Conservation (phyloP, 495 filamentous ascomycete genomes). For the Penicillium robsamsonii region DNA sequence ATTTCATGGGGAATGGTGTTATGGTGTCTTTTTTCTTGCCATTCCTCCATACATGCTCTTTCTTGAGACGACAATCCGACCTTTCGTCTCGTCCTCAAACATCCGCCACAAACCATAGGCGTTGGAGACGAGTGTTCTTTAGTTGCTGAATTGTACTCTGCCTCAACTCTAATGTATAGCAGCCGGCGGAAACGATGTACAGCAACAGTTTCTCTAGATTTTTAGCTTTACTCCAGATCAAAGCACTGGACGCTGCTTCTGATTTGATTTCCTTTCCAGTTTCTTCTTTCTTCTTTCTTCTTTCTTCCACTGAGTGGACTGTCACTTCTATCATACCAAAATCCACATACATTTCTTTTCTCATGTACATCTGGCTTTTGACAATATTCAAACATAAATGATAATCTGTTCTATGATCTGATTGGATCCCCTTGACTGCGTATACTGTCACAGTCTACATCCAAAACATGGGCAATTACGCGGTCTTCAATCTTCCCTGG, state of each 20-base stretch:
- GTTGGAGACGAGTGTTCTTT: background rate
- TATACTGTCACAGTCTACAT: too few species aligned
- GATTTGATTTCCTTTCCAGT: background rate
- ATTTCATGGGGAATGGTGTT: constrained; percentile 25
- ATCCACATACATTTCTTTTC: constrained; percentile 11
- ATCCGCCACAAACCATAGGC: constrained; percentile 1
- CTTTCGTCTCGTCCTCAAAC: background rate
- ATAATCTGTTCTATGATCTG: background rate
- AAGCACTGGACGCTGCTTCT: constrained; percentile 12
- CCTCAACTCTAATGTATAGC: constrained; percentile 21
- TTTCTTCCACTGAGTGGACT: constrained; percentile 12
- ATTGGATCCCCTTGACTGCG: too few species aligned
- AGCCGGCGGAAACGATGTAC: constrained; percentile 20
- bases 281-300: constrained; percentile 7
- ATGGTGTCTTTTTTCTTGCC: constrained; percentile 9
- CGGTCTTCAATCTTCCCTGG: too few species aligned
- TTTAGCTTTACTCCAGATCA: background rate
- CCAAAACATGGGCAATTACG: too few species aligned
- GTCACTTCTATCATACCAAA: constrained; percentile 1
- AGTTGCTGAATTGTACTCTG: constrained; percentile 1
- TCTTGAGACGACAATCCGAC: background rate
- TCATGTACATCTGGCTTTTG: background rate
- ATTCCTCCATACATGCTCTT: background rate
- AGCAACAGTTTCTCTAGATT: constrained; percentile 4
- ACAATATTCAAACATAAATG: background rate